Percentiles rank a stretch among this genome's conserved stretches.
Evolutionary conservation across 768 basidiomycete species (phyloP).

Genomic region (Pulveroboletus sp.): DNA sequence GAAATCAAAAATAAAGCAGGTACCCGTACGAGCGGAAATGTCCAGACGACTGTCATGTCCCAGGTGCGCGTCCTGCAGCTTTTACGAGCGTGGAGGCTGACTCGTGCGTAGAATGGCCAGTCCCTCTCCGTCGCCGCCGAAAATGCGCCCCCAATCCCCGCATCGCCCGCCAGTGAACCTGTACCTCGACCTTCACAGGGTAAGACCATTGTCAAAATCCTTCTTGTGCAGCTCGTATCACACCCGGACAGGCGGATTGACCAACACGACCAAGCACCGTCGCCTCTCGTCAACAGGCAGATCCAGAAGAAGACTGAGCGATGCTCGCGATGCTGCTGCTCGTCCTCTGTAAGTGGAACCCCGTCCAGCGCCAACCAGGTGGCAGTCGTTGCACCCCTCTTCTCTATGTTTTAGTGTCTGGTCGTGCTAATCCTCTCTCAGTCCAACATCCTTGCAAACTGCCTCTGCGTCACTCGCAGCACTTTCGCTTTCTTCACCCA

Average conservation of each 20-base stretch:
- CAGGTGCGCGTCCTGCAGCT: slow-evolving; percentile 11
- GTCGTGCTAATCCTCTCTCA: slow-evolving; percentile 14
- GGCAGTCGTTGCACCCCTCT: neutral
- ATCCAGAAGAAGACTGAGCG: slow-evolving; percentile 67
- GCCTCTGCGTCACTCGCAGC: slow-evolving; percentile 40
- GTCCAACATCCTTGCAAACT: slow-evolving; percentile 35
- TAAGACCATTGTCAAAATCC: slow-evolving; percentile 4
- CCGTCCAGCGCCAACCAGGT: neutral
- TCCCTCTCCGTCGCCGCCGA: slow-evolving; percentile 61
- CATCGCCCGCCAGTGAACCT: slow-evolving; percentile 24
- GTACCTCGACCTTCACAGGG: slow-evolving; percentile 15
- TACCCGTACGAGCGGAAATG: slow-evolving; percentile 1
- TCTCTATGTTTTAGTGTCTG: neutral
- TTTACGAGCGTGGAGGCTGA: neutral
- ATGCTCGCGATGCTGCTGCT: slow-evolving; percentile 72
- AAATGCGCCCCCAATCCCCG: slow-evolving; percentile 44
- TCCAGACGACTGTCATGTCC: slow-evolving; percentile 18
- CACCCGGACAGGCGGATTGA: slow-evolving; percentile 14
- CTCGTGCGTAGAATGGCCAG: slow-evolving; percentile 8
- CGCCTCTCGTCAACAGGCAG: slow-evolving; percentile 69
- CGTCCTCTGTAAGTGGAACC: slow-evolving; percentile 62
- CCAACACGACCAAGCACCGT: slow-evolving; percentile 53
- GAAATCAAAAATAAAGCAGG: neutral
- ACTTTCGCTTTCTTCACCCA: slow-evolving; percentile 40
- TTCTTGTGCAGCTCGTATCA: neutral